Conservation (phyloP, 371 early-diverging fungal genomes). For the Mucor irregularis region DNA sequence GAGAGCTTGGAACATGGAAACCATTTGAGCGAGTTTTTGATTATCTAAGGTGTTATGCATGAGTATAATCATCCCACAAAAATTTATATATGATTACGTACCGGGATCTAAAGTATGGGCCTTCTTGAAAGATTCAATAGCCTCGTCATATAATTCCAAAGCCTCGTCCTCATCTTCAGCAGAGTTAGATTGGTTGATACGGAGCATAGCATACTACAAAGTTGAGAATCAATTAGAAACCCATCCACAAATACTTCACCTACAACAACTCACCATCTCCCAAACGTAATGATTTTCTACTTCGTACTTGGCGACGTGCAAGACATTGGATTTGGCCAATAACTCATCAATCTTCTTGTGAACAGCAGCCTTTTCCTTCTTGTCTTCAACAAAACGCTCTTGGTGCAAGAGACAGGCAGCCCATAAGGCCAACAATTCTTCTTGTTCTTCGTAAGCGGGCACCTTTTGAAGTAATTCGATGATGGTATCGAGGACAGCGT, state of each 20-base stretch:
- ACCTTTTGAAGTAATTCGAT: constrained; percentile 24
- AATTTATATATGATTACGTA: neutral
- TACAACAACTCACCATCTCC: constrained; percentile 32
- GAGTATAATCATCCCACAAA: neutral
- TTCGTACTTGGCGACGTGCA: constrained; percentile 19
- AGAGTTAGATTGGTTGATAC: constrained; percentile 33
- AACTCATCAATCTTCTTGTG: constrained; percentile 21
- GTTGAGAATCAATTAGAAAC: neutral
- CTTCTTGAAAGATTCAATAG: constrained; percentile 24
- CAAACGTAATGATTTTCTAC: constrained; percentile 35
- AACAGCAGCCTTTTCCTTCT: constrained; percentile 13
- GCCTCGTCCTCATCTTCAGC: constrained; percentile 45
- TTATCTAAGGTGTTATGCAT: constrained; percentile 13
- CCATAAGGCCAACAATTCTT: constrained; percentile 30
- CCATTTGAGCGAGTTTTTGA: constrained; percentile 21
- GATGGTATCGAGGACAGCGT: constrained; percentile 19
- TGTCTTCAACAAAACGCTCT: constrained; percentile 22
- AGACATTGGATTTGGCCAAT: constrained; percentile 20
- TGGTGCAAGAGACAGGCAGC: constrained; percentile 37
- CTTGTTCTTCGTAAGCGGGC: constrained; percentile 21
- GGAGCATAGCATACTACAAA: constrained; percentile 34
- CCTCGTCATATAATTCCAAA: constrained; percentile 30
- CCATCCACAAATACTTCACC: neutral
- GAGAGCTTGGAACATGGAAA: constrained; percentile 12
- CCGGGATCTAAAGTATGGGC: constrained; percentile 26